phyloP scores from a whole-genome alignment of 2,329 filamentous ascomycete genomes.

The Ophiostoma ulmi region DNA sequence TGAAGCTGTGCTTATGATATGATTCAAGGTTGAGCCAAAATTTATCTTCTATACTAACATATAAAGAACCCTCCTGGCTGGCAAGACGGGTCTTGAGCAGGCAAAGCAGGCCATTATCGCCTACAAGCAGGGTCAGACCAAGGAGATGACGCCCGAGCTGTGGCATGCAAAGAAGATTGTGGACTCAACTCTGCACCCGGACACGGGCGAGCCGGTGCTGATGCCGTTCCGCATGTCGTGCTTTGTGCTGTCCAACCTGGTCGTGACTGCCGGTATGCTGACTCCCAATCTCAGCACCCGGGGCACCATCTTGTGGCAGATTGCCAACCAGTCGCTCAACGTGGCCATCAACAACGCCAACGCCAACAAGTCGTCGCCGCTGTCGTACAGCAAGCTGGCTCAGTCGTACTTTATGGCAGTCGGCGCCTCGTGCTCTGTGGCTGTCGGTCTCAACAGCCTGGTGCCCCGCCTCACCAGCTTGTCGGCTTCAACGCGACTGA shows the following conservation, averaged over 20 bases:
- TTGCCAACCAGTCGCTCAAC: constrained; percentile 95
- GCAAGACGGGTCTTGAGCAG: constrained; percentile 70
- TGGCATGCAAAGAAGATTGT: constrained; percentile 97
- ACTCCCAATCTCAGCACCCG: constrained; percentile 50
- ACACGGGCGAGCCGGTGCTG: constrained; percentile 87
- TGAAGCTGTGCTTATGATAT: background rate
- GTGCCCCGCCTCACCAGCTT: constrained; percentile 78
- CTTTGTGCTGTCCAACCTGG: constrained; percentile 87
- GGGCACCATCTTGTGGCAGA: constrained; percentile 89
- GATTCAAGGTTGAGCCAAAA: too few species aligned
- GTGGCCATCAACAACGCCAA: constrained; percentile 97
- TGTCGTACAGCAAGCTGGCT: constrained; percentile 72
- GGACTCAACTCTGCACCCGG: constrained; percentile 92
- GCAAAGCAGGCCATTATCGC: constrained; percentile 75
- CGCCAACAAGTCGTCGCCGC: constrained; percentile 91
- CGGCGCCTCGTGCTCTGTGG: constrained; percentile 86
- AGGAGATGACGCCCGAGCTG: constrained; percentile 79
- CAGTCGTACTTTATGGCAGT: constrained; percentile 92
- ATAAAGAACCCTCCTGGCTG: constrained; percentile 76
- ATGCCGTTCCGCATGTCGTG: constrained; percentile 96
- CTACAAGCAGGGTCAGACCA: constrained; percentile 80
- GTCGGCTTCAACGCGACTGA: constrained; percentile 66
- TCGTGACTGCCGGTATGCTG: constrained; percentile 78
- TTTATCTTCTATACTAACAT: background rate
- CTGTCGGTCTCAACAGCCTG: constrained; percentile 81